Base-by-base conservation (phyloP, 352 stramenopile species). In the Globisporangium cylindrosporum region DNA sequence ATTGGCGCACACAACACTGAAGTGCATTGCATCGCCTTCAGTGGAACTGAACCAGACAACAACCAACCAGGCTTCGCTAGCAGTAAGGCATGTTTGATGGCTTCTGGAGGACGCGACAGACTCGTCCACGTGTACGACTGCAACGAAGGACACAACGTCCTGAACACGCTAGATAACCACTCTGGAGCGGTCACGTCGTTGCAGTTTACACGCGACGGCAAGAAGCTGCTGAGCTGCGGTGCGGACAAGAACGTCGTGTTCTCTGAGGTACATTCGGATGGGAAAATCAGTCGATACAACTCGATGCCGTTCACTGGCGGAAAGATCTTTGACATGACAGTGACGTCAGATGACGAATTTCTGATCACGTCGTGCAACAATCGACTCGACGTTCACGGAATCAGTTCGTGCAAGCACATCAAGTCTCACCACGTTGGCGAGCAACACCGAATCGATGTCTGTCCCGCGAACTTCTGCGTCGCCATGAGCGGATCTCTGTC, bases 111-210 rank as follows among this genome's bases (percentile, higher is more conserved):
- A 24, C 75, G 89, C 29, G 92, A 98, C 63, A 77, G 81, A 10
- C 68, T 97, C 18, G 79, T 97, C 8, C 88, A 95, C 29, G 66
- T 98, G 2, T 94, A 93, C 53, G 86, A 96, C 67, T 84, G 77
- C 51, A 68, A 66, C 22, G 80, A 73, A 41, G 66, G 46, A 0
- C 76, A 76, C 64, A 60, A 58, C 6, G 73, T 79, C 0, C 20
- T 89, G 14, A 70, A 62, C 15, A 96, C 82, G n/a, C 63, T 97
- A 38, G 87, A 96, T 27, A 88, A 82, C 41, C 91, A 97, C 66
- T 91, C 86, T 1, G 79, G 78, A 8, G 78, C 88, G 7, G 80
- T 97, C 12, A 91, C 73, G 14, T 62, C 65, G 0, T 62, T 97
- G 14, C 73, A 77, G 32, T 95, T 97, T 66, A 91, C 88, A 1